A percentile compares a stretch with the other conserved stretches of the same genome.
Evolutionary conservation across 139 green algal species (phyloP).

Genomic region (Klebsormidium nitens): DNA sequence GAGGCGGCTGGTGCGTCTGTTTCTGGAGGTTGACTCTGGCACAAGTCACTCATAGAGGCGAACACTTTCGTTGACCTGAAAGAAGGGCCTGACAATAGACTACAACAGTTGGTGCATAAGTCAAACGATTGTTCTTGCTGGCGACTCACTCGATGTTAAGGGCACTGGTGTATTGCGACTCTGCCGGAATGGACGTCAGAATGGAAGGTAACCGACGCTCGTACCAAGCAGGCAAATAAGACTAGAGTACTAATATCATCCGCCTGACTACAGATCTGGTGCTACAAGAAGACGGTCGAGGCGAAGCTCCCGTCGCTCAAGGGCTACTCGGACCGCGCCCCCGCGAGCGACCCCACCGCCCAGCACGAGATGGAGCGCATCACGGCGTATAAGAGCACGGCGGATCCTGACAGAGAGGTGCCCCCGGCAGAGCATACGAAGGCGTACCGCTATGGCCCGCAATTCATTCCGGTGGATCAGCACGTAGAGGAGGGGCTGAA

Average conservation of each 20-base stretch:
- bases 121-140: neutral
- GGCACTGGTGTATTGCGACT: neutral
- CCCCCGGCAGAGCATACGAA: slow-evolving; percentile 22
- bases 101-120: neutral
- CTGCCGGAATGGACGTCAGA: too few species aligned
- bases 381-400: slow-evolving; percentile 17
- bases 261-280: slow-evolving; percentile 18
- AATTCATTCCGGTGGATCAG: slow-evolving; percentile 8
- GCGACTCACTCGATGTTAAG: neutral
- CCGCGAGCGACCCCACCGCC: slow-evolving; percentile 3
- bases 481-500: neutral
- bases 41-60: too few species aligned
- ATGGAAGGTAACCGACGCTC: too few species aligned
- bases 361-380: neutral
- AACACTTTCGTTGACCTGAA: too few species aligned
- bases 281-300: slow-evolving; percentile 28
- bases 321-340: slow-evolving; percentile 26
- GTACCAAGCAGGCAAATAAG: too few species aligned
- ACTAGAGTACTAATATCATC: neutral
- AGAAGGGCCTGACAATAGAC: neutral
- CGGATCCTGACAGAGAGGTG: slow-evolving; percentile 6
- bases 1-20: too few species aligned
- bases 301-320: slow-evolving; percentile 10
- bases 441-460: slow-evolving; percentile 19
- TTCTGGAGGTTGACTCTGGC: too few species aligned